These are phyloP conservation scores for Pythium apleroticum DNA, from an alignment of 352 stramenopile genomes.

Conservation along the genomic window DNA sequence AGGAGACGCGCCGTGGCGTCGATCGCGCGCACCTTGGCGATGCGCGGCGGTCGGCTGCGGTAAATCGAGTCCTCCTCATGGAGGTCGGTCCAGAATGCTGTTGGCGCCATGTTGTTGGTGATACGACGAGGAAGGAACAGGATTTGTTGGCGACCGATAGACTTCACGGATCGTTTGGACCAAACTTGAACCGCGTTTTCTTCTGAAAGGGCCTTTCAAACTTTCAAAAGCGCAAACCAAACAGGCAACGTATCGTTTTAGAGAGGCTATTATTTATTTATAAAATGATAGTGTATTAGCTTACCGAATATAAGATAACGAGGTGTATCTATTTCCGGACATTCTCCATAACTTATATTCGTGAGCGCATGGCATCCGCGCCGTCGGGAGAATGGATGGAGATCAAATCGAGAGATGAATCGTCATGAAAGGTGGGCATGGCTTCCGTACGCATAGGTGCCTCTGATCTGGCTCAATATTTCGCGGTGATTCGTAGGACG, in stretches of 20 bases:
- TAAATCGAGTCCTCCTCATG: conserved; percentile 48
- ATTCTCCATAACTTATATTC: conserved; percentile 12
- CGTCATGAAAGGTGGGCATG: conserved; percentile 22
- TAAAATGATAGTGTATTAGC: conserved; percentile 10
- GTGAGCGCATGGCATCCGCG: not conserved
- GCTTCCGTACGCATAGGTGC: not conserved
- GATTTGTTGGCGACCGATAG: conserved; percentile 1
- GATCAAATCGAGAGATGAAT: conserved; percentile 17
- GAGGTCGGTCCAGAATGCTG: conserved; percentile 25
- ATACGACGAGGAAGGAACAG: not conserved
- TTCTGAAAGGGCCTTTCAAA: conserved; percentile 28
- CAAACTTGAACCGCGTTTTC: not conserved
- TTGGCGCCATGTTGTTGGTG: conserved; percentile 32
- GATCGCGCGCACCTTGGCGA: conserved; percentile 55
- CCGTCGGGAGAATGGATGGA: not conserved
- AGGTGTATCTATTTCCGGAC: conserved; percentile 3
- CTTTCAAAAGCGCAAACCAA: conserved; percentile 29
- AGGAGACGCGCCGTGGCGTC: conserved; percentile 61
- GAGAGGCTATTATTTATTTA: not conserved
- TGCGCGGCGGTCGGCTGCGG: conserved; percentile 39
- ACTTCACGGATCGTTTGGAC: not conserved
- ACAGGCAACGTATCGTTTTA: conserved; percentile 2
- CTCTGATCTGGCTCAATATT: not conserved
- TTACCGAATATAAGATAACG: conserved; percentile 6
- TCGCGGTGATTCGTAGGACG: not conserved